A percentile compares a stretch with the other conserved stretches of the same genome.
These are phyloP conservation scores for Nigrograna mackinnonii DNA, from an alignment of 2,329 filamentous ascomycete species.

Conservation along the genomic window DNA sequence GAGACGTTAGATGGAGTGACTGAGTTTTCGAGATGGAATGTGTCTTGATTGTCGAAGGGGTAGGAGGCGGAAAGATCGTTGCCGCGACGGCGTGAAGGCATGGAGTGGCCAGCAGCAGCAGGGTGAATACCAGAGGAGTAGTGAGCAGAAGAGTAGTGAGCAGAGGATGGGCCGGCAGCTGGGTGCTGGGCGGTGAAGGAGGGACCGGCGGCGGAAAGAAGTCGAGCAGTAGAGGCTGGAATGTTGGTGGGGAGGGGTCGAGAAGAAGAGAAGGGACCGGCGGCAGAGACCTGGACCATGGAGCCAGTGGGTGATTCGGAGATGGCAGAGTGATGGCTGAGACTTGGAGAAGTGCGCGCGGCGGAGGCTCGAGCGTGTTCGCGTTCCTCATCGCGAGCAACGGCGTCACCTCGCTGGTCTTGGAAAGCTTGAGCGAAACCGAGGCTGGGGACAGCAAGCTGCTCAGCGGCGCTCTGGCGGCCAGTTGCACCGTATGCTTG, in stretches of 20 bases:
- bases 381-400: conserved; percentile 21
- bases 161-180: too few species aligned
- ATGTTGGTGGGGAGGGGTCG: not conserved
- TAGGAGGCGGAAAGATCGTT: too few species aligned
- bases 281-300: not conserved
- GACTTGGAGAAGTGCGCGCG: not conserved
- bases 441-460: conserved; percentile 25
- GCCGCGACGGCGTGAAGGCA: too few species aligned
- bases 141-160: too few species aligned
- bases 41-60: too few species aligned
- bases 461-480: conserved; percentile 31
- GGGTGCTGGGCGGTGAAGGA: too few species aligned
- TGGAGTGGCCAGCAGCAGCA: too few species aligned
- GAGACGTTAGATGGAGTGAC: conserved; percentile 16
- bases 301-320: too few species aligned
- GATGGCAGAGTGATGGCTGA: not conserved
- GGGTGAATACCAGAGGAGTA: too few species aligned
- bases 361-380: too few species aligned
- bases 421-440: conserved; percentile 38
- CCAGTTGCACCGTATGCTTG: conserved; percentile 42
- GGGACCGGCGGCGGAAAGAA: not conserved
- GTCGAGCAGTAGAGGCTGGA: too few species aligned
- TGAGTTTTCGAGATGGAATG: too few species aligned
- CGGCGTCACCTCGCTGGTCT: conserved; percentile 27
- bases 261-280: not conserved